Base-by-base conservation (phyloP, 2,329 filamentous ascomycete species). In the Thermoascus crustaceus region DNA sequence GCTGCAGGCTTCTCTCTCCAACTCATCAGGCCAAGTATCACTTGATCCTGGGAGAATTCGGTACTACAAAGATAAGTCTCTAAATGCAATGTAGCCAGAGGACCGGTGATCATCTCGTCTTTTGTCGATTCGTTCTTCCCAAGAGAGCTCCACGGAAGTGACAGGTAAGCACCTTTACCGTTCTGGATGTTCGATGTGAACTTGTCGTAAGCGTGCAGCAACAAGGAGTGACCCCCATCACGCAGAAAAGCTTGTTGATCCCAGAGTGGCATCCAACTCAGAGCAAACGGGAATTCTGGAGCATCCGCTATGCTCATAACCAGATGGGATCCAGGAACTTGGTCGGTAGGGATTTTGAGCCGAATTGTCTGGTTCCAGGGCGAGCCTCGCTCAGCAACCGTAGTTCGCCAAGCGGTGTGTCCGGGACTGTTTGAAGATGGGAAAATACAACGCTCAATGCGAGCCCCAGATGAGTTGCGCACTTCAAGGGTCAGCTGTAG, bases 191-290 rank as follows among this genome's bases (percentile, higher is more conserved):
- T 82, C 1, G 83, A 84, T 0, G 87, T 96, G 52, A 82, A 76
- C 56, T 96, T 93, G 51, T 98, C 93, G 51, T 94, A 84, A 45
- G 83, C 84, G 66, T 96, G 94, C 29, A 98, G 66, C 2, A 93
- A 68, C 32, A 95, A 66, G 2, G 78, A 78, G 55, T 95, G 89
- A 13, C 77, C 65, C 0, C 89, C 89, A 54, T 98, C 89, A 31
- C 80, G 75, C 33, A 93, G 77, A 53, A 98, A 98, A 0, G 91
- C 89, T 39, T 87, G 79, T 16, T 85, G 77, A 34, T 89, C 84
- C 91, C 93, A 98, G 2, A 98, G 69, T 0, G 91, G 91, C 68
- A 98, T 80, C 72, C 93, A 88, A 9, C 85, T 85, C 27, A 96
- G 72, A 2, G 91, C 89, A 57, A 96, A 95, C 0, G 91, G 87